These are phyloP conservation scores for Pholiota adiposa DNA, from an alignment of 1,284 basidiomycete genomes.

Conservation along the genomic window DNA sequence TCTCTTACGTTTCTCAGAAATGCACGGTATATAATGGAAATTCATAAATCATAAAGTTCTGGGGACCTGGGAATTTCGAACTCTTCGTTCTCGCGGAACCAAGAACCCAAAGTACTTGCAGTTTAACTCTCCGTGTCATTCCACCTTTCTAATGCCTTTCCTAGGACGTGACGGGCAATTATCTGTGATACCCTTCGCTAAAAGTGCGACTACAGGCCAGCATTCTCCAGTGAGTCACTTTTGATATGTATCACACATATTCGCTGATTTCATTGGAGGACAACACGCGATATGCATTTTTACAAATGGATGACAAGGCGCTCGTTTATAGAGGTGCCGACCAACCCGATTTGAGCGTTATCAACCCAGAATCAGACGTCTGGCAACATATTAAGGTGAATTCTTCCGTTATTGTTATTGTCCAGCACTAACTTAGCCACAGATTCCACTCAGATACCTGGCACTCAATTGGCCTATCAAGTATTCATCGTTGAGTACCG, in stretches of 20 bases:
- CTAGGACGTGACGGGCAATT: conserved; percentile 70
- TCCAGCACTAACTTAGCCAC: neutral
- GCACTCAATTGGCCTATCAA: conserved; percentile 94
- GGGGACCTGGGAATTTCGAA: conserved; percentile 90
- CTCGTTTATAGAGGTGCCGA: conserved; percentile 97
- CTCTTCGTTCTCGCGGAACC: conserved; percentile 70
- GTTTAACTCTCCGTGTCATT: neutral
- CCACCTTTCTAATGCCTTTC: conserved; percentile 1
- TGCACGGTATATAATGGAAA: conserved; percentile 9
- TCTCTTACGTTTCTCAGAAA: neutral
- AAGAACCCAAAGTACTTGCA: conserved; percentile 48
- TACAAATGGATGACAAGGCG: conserved; percentile 94
- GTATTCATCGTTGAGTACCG: conserved; percentile 90
- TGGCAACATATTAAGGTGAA: conserved; percentile 93
- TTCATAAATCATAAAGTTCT: conserved; percentile 61
- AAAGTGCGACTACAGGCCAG: conserved; percentile 91
- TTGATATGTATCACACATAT: neutral
- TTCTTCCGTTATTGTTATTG: neutral
- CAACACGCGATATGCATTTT: conserved; percentile 92
- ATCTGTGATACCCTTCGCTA: conserved; percentile 91
- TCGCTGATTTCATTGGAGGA: conserved; percentile 54
- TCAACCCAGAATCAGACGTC: conserved; percentile 98
- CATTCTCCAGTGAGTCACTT: conserved; percentile 79
- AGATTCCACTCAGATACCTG: conserved; percentile 91
- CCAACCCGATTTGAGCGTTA: conserved; percentile 97